These are phyloP conservation scores for Benincasa hispida DNA, from an alignment of 306 rosid species.

Conservation along the genomic window DNA sequence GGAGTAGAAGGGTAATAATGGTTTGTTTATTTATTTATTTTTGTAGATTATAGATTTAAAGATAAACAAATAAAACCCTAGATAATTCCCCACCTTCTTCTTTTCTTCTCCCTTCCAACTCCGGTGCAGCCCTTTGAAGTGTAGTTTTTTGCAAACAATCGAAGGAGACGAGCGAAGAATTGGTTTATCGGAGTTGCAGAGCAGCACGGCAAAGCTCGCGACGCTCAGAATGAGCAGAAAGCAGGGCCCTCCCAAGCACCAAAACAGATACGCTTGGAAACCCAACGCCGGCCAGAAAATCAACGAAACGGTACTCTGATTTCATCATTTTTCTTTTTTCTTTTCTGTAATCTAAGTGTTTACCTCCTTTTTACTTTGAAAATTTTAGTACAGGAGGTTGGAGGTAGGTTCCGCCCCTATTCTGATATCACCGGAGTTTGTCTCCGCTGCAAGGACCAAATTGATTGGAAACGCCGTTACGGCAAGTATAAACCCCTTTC, in stretches of 20 bases:
- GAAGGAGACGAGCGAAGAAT: no score
- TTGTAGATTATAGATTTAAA: no score
- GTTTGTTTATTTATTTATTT: no score
- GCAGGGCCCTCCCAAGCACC: constrained; percentile 55
- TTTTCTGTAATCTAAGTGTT: background rate
- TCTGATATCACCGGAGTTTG: constrained; percentile 81
- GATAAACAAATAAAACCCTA: no score
- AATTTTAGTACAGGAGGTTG: constrained; percentile 48
- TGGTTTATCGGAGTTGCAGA: background rate
- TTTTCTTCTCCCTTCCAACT: no score
- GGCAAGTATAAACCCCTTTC: constrained; percentile 77
- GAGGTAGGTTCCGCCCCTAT: constrained; percentile 63
- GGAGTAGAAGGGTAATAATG: no score
- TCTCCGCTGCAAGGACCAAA: constrained; percentile 75
- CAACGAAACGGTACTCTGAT: constrained; percentile 52
- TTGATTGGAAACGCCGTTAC: constrained; percentile 87
- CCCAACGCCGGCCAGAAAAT: constrained; percentile 76
- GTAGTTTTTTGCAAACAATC: no score
- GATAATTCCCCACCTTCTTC: no score
- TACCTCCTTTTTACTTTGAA: background rate
- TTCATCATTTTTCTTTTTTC: background rate
- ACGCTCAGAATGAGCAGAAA: constrained; percentile 30
- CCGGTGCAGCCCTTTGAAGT: no score
- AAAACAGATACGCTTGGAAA: constrained; percentile 73
- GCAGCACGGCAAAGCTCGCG: background rate